These are phyloP conservation scores for Suhomyces ambrosiae DNA, from an alignment of 1,139 yeast genomes.

Conservation along the genomic window DNA sequence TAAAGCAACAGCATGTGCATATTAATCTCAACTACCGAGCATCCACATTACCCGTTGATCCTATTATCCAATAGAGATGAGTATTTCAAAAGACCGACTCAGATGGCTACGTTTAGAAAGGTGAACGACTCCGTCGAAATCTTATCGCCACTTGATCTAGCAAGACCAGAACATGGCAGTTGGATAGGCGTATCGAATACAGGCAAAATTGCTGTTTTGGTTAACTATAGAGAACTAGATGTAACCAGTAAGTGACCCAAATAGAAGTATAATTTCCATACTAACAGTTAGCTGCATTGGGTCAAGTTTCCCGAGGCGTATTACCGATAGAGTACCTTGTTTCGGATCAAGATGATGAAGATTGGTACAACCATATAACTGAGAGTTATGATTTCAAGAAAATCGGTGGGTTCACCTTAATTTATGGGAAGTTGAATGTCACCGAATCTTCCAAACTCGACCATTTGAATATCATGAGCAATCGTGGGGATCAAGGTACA, in stretches of 20 bases:
- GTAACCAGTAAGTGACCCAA: constrained; percentile 20
- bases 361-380: constrained; percentile 47
- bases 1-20: constrained; percentile 55
- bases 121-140: constrained; percentile 37
- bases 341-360: constrained; percentile 41
- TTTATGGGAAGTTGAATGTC: constrained; percentile 61
- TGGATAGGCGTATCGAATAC: constrained; percentile 78
- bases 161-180: constrained; percentile 77
- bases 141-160: constrained; percentile 76
- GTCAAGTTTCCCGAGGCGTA: constrained; percentile 64
- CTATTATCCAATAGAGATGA: constrained; percentile 87
- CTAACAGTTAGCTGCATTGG: constrained; percentile 9
- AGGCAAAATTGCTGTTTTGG: constrained; percentile 72
- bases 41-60: constrained; percentile 68
- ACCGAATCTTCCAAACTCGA: constrained; percentile 28
- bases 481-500: constrained; percentile 47
- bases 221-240: constrained; percentile 62
- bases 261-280: not conserved
- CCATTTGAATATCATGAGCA: constrained; percentile 53
- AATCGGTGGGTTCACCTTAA: constrained; percentile 83
- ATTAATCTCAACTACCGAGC: constrained; percentile 57
- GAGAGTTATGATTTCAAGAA: constrained; percentile 35
- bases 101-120: constrained; percentile 55
- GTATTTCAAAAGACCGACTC: constrained; percentile 71
- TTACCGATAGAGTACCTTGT: constrained; percentile 62